These are phyloP conservation scores for Russula virescens DNA, from an alignment of 768 basidiomycete species.

Conservation along the genomic window DNA sequence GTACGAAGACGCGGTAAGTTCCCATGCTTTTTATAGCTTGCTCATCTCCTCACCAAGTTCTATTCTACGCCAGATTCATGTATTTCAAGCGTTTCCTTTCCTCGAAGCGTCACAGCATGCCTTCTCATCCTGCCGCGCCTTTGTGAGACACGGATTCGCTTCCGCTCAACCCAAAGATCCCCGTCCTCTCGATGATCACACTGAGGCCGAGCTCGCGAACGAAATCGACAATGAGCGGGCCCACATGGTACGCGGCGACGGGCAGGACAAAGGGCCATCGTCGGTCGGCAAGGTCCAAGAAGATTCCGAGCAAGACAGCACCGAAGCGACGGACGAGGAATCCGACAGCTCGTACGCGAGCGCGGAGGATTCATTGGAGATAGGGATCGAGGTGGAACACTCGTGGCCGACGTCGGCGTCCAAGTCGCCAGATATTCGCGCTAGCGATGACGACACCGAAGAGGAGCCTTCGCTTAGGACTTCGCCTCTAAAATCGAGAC, in stretches of 20 bases:
- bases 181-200: constrained; percentile 46
- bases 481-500: not conserved
- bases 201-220: constrained; percentile 55
- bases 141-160: constrained; percentile 57
- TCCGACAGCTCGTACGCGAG: constrained; percentile 13
- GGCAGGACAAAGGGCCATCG: constrained; percentile 43
- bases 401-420: not conserved
- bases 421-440: not conserved
- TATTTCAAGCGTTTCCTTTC: constrained; percentile 88
- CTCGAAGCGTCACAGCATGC: constrained; percentile 58
- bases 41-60: not conserved
- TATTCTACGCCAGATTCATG: constrained; percentile 56
- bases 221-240: constrained; percentile 67
- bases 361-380: constrained; percentile 13
- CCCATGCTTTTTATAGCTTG: not conserved
- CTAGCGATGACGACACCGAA: constrained; percentile 12
- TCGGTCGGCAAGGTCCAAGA: not conserved
- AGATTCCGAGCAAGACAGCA: constrained; percentile 14
- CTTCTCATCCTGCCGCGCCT: constrained; percentile 64
- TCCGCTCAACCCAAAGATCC: constrained; percentile 45
- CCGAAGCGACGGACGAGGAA: constrained; percentile 19
- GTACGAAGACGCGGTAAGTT: constrained; percentile 82
- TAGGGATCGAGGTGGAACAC: not conserved
- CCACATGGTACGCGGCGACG: constrained; percentile 70
- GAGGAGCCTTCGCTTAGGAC: not conserved